Conservation (phyloP, 192 early-diverging fungal species). For the Neocallimastix lanati region DNA sequence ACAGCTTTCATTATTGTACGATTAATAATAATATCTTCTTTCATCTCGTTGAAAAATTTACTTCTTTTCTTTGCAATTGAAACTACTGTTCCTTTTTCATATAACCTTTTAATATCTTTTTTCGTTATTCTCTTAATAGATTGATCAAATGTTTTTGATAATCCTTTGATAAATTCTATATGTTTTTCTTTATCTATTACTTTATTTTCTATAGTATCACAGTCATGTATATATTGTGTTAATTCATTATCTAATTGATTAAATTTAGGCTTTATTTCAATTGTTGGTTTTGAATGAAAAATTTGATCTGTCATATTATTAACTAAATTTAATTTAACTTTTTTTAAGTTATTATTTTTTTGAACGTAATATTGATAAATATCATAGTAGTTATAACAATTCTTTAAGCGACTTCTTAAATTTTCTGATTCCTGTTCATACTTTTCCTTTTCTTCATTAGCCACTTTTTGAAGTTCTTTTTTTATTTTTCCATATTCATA, state of each 20-base stretch:
- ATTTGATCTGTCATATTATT: neutral
- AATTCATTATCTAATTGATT: neutral
- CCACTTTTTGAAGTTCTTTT: neutral
- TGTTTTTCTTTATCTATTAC: neutral
- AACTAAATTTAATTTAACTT: neutral
- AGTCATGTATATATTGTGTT: neutral
- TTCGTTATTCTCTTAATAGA: neutral
- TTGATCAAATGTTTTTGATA: neutral
- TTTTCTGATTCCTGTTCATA: neutral
- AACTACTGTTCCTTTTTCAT: neutral
- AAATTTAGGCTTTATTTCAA: neutral
- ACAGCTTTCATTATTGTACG: neutral
- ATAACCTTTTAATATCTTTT: neutral
- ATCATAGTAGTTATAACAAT: neutral
- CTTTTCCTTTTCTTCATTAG: neutral
- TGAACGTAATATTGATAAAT: neutral
- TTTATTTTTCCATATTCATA: neutral
- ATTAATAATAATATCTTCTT: neutral
- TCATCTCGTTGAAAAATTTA: neutral
- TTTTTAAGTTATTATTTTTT: neutral
- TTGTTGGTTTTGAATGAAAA: neutral
- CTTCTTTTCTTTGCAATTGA: neutral
- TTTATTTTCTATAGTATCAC: neutral
- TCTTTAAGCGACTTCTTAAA: neutral
- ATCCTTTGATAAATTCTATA: neutral